Base-by-base conservation (phyloP, 768 basidiomycete genomes). In the Macrolepiota dolichaula region DNA sequence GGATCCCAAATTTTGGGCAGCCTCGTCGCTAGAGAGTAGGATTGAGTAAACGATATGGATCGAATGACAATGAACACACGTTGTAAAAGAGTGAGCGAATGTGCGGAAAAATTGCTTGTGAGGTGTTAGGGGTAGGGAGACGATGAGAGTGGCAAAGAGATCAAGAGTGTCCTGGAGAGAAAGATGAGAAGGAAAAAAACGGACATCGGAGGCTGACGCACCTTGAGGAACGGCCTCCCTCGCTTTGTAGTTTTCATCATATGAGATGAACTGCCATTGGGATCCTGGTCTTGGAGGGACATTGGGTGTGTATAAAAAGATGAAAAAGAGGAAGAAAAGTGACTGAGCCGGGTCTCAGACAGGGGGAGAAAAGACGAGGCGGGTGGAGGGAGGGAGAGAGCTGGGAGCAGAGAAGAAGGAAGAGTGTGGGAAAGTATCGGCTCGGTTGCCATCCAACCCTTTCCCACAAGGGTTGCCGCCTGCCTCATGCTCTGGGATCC, bases 181-280 rank as follows among this genome's bases (percentile, higher is more conserved):
- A 19, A 61, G 15, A 36, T 42, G 40, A 44, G 50, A 46, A 7
- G 29, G 29, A 58, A 12, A 25, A 40, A 36, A 38, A 37, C 55
- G 55, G 54, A 44, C 51, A n/a, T 64, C 58, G 51, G 63, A 59
- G 54, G 47, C 55, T 59, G 60, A 63, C 68, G 62, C 51, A 91
- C 95, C 86, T 96, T 96, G 74, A 96, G 84, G 74, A 88, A 97
- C 13, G 95, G 95, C 67, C 95, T 84, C 63, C 95, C 95, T 70
- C 95, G 87, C 80, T 94, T 93, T 72, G 95, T 96, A 13, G 92
- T 96, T 85, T 96, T 96, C 95, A 98, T 97, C 92, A 96, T 92
- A 74, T 96, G 95, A 27, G 92, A 93, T 44, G 90, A 86, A 65
- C 84, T 85, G 44, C 85, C 79, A 67, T 82, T 82, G 32, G 82